Percentiles rank a stretch among this genome's conserved stretches.
These are phyloP conservation scores for Penicillium polonicum DNA, from an alignment of 2,329 filamentous ascomycete genomes.

Conservation along the genomic window DNA sequence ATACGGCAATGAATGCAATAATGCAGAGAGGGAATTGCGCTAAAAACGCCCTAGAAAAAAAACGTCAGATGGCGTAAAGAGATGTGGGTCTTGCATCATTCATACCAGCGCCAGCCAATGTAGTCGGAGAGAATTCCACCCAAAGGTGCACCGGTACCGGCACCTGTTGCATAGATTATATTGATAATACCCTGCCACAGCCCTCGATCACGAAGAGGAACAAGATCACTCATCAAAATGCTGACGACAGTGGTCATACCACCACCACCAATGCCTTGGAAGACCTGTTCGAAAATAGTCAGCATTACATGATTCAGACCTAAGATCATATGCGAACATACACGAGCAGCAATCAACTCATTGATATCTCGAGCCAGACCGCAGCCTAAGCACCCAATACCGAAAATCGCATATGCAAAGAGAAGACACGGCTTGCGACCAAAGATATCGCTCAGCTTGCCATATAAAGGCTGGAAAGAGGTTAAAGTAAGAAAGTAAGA, in stretches of 20 bases:
- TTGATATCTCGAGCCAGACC: slow-evolving; percentile 63
- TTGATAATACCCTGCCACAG: slow-evolving; percentile 75
- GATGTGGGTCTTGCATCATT: slow-evolving; percentile 10
- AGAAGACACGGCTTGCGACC: slow-evolving; percentile 55
- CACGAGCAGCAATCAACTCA: slow-evolving; percentile 64
- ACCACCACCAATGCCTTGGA: slow-evolving; percentile 66
- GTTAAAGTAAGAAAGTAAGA: slow-evolving; percentile 71
- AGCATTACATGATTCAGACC: slow-evolving; percentile 30
- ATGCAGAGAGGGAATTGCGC: slow-evolving; percentile 68
- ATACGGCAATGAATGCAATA: slow-evolving; percentile 63
- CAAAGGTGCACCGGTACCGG: slow-evolving; percentile 66
- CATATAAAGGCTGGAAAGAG: slow-evolving; percentile 68
- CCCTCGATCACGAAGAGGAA: slow-evolving; percentile 67
- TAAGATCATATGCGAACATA: slow-evolving; percentile 36
- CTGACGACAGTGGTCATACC: slow-evolving; percentile 69
- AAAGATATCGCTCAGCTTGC: slow-evolving; percentile 59
- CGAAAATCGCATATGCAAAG: slow-evolving; percentile 53
- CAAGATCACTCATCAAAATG: slow-evolving; percentile 69
- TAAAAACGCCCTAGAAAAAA: slow-evolving; percentile 61
- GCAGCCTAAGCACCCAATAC: slow-evolving; percentile 49
- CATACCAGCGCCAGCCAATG: slow-evolving; percentile 72
- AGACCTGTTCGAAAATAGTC: slow-evolving; percentile 39
- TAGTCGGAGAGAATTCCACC: slow-evolving; percentile 70
- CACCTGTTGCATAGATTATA: slow-evolving; percentile 68
- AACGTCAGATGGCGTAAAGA: slow-evolving; percentile 14